Evolutionary conservation across 768 basidiomycete species (phyloP).

Genomic region (Rhodotorula paludigena): DNA sequence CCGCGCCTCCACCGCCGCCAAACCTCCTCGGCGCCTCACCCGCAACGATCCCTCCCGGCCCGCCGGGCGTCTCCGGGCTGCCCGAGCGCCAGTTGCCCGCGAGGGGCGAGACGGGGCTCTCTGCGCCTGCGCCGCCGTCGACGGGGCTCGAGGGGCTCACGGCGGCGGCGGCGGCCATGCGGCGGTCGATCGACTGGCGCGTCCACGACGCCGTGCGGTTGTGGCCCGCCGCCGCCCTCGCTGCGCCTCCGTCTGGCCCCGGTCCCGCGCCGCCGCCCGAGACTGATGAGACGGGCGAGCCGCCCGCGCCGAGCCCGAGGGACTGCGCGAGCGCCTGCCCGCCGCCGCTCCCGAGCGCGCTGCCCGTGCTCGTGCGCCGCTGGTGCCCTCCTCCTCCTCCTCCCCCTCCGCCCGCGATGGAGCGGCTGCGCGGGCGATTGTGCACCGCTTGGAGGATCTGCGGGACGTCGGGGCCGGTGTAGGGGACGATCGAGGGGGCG

Average conservation of each 20-base stretch:
- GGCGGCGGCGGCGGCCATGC: not conserved
- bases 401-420: constrained; percentile 13
- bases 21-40: constrained; percentile 32
- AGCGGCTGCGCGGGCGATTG: constrained; percentile 42
- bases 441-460: constrained; percentile 49
- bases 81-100: not conserved
- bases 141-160: not conserved
- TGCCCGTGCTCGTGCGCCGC: constrained; percentile 14
- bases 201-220: constrained; percentile 1
- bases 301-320: not conserved
- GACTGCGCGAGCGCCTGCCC: constrained; percentile 4
- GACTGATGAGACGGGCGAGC: too few species aligned
- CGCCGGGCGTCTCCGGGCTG: constrained; percentile 19
- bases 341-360: constrained; percentile 14
- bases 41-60: constrained; percentile 19
- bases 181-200: constrained; percentile 5
- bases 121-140: too few species aligned
- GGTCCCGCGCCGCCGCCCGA: too few species aligned
- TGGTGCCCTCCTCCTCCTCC: not conserved
- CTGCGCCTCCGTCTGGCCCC: not conserved
- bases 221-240: not conserved
- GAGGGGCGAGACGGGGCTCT: not conserved
- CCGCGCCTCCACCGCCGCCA: not conserved
- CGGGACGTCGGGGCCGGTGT: constrained; percentile 91
- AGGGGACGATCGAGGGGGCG: constrained; percentile 63